These are phyloP conservation scores for Thyridium curvatum DNA, from an alignment of 2,329 filamentous ascomycete genomes.

Conservation along the genomic window DNA sequence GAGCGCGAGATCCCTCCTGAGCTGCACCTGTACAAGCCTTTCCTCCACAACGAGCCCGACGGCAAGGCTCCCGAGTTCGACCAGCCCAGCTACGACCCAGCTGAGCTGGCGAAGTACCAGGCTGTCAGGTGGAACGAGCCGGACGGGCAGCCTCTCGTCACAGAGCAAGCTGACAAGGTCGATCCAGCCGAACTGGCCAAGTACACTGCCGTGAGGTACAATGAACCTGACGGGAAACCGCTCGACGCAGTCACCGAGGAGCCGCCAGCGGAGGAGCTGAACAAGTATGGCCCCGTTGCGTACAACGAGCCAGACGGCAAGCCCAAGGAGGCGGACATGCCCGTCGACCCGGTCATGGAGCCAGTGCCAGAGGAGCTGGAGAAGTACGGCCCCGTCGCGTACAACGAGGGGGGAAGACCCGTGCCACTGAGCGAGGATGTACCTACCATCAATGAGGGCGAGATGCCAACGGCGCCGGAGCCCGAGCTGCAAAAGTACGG, in stretches of 20 bases:
- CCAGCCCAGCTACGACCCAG: conserved; percentile 6
- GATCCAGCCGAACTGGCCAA: conserved; percentile 31
- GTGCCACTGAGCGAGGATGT: conserved; percentile 4
- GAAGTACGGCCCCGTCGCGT: conserved; percentile 22
- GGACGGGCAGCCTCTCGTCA: conserved; percentile 10
- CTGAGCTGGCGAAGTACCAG: conserved; percentile 13
- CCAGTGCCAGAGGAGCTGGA: conserved; percentile 29
- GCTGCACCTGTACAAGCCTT: conserved; percentile 25
- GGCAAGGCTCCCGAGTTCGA: conserved; percentile 9
- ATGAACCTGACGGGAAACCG: conserved; percentile 13
- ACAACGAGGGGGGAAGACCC: conserved; percentile 10
- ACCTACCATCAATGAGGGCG: no score
- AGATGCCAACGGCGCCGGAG: neutral
- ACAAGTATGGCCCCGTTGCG: conserved; percentile 16
- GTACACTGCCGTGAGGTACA: conserved; percentile 20
- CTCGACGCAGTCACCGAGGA: neutral
- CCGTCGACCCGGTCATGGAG: neutral
- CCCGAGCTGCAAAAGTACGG: conserved; percentile 21
- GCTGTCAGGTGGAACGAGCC: conserved; percentile 15
- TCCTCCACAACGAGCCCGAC: conserved; percentile 24
- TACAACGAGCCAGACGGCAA: conserved; percentile 15
- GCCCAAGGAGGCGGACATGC: conserved; percentile 20
- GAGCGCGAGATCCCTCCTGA: conserved; percentile 15
- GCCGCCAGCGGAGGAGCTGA: neutral
- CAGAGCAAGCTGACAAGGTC: no score